Evolutionary conservation across 768 basidiomycete genomes (phyloP).

Genomic region (Fibroporia radiculosa): DNA sequence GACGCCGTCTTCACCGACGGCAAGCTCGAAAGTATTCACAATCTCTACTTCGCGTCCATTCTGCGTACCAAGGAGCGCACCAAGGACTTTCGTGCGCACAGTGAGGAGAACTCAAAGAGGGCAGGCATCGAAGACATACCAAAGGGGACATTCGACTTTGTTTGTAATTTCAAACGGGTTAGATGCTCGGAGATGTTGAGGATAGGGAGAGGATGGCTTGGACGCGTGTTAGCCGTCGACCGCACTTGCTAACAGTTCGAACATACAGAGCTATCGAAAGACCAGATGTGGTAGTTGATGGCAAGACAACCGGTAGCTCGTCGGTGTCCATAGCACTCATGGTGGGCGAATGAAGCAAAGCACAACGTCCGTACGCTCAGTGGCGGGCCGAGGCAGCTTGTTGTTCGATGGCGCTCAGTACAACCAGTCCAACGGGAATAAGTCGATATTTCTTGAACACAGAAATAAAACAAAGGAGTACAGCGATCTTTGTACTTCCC

Average conservation of each 20-base stretch:
- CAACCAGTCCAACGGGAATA: no score
- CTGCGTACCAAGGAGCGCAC: conserved; percentile 90
- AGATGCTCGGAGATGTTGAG: conserved; percentile 95
- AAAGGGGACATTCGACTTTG: conserved; percentile 50
- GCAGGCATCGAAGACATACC: conserved; percentile 32
- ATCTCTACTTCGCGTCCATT: conserved; percentile 94
- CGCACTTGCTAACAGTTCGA: background rate
- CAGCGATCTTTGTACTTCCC: conserved; percentile 11
- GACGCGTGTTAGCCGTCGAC: conserved; percentile 19
- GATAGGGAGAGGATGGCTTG: conserved; percentile 93
- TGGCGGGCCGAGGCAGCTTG: no score
- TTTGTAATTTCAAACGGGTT: conserved; percentile 77
- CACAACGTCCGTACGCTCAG: no score
- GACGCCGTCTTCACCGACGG: conserved; percentile 48
- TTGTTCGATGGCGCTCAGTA: no score
- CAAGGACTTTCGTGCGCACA: conserved; percentile 53
- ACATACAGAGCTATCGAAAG: conserved; percentile 68
- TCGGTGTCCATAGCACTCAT: conserved; percentile 72
- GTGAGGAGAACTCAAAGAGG: background rate
- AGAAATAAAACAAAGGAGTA: background rate
- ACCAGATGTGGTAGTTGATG: conserved; percentile 64
- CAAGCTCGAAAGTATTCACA: conserved; percentile 93
- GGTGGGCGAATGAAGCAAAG: conserved; percentile 4
- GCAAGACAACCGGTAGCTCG: conserved; percentile 66
- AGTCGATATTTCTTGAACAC: no score